phyloP scores from a whole-genome alignment of 2,329 filamentous ascomycete species.

The Pseudogymnoascus sp. region DNA sequence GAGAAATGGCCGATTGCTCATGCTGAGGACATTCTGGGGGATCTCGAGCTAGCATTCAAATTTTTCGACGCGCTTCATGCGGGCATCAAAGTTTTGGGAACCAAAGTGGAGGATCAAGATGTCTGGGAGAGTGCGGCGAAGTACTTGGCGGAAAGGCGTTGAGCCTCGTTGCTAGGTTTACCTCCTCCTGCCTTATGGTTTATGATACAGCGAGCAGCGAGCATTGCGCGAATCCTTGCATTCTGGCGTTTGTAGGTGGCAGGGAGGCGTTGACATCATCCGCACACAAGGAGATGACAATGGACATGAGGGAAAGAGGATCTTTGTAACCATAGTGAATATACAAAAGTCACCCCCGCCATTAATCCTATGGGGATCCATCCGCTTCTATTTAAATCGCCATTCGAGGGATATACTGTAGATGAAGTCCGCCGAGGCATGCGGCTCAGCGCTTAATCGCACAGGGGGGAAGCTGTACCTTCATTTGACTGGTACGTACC shows the following conservation, averaged over 20 bases:
- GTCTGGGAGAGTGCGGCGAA: constrained; percentile 49
- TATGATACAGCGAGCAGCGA: constrained; percentile 8
- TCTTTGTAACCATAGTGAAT: constrained; percentile 4
- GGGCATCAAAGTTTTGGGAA: constrained; percentile 48
- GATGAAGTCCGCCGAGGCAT: background rate
- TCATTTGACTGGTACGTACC: background rate
- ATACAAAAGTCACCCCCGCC: background rate
- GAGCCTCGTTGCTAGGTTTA: constrained; percentile 7
- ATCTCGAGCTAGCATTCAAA: constrained; percentile 49
- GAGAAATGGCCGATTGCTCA: constrained; percentile 40
- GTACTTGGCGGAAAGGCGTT: constrained; percentile 37
- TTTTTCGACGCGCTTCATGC: constrained; percentile 53
- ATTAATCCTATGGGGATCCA: background rate
- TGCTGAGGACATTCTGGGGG: constrained; percentile 51
- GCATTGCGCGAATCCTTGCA: constrained; percentile 4
- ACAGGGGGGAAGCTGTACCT: background rate
- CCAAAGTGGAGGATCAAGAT: constrained; percentile 41
- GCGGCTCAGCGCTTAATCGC: background rate
- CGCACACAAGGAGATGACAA: background rate
- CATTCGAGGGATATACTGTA: background rate
- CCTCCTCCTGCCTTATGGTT: constrained; percentile 3
- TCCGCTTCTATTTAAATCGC: background rate
- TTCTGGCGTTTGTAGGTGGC: constrained; percentile 4
- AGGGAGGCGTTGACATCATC: constrained; percentile 5
- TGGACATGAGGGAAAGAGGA: background rate